phyloP scores from a whole-genome alignment of 495 filamentous ascomycete genomes.

The Xylaria cubensis region DNA sequence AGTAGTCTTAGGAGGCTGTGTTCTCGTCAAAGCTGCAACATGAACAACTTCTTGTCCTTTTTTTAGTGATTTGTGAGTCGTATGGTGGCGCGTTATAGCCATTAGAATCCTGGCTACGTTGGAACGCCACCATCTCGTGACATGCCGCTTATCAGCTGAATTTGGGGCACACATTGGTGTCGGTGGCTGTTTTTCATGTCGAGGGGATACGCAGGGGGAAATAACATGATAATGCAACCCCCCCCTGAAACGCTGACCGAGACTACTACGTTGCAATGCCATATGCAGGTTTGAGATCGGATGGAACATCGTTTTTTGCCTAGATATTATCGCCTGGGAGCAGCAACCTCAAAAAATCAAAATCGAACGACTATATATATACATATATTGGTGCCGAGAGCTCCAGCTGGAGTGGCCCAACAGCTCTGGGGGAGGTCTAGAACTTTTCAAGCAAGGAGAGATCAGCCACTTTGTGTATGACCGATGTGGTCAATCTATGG shows the following conservation, averaged over 20 bases:
- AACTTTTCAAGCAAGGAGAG: background rate
- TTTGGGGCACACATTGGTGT: background rate
- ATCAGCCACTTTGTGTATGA: background rate
- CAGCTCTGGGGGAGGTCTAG: background rate
- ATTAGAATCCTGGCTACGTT: background rate
- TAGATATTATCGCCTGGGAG: background rate
- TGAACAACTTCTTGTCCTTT: background rate
- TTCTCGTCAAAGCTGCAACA: background rate
- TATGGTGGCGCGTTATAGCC: background rate
- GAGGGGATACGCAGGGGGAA: conserved; percentile 2
- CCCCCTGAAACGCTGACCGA: conserved; percentile 24
- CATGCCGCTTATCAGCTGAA: background rate
- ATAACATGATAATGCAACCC: conserved; percentile 2
- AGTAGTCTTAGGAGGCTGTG: background rate
- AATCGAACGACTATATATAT: background rate
- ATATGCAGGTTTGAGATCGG: background rate
- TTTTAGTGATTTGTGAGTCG: background rate
- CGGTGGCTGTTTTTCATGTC: background rate
- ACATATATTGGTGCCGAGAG: background rate
- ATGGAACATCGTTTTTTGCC: background rate
- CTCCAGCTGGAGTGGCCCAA: background rate
- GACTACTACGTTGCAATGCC: background rate
- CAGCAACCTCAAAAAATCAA: background rate
- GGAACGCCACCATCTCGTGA: background rate
- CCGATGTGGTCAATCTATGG: background rate